These are phyloP conservation scores for Lecanicillium sp. DNA, from an alignment of 2,329 filamentous ascomycete species.

Conservation along the genomic window DNA sequence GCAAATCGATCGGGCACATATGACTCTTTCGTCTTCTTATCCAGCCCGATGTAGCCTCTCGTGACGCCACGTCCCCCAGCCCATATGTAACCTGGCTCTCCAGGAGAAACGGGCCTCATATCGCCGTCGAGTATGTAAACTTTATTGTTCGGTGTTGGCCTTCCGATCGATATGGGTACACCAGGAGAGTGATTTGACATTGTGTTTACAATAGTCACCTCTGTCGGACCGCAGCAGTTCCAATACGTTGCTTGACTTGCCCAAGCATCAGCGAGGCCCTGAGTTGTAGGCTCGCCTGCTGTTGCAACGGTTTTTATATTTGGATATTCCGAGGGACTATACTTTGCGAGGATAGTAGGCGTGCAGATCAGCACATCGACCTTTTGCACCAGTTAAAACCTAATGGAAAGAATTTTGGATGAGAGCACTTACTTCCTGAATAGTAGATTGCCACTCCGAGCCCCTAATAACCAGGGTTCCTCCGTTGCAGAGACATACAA, in stretches of 20 bases:
- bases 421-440: conserved; percentile 30
- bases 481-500: conserved; percentile 48
- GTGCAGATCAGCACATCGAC: conserved; percentile 48
- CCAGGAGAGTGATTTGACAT: conserved; percentile 42
- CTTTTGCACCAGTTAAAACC: conserved; percentile 16
- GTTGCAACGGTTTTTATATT: conserved; percentile 46
- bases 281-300: conserved; percentile 45
- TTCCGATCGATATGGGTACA: conserved; percentile 42
- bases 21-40: conserved; percentile 38
- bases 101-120: conserved; percentile 33
- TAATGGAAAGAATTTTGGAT: background rate
- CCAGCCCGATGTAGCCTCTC: conserved; percentile 46
- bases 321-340: conserved; percentile 35
- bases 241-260: conserved; percentile 38
- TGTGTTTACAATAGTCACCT: conserved; percentile 53
- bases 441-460: conserved; percentile 37
- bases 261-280: conserved; percentile 49
- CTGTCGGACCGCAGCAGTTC: conserved; percentile 54
- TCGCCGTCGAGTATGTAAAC: conserved; percentile 46
- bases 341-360: conserved; percentile 45
- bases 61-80: conserved; percentile 48
- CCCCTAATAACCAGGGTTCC: conserved; percentile 47
- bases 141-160: conserved; percentile 47
- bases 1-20: conserved; percentile 45
- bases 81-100: conserved; percentile 46